Percentiles rank a stretch among this genome's conserved stretches.
These are phyloP conservation scores for Prunus mira DNA, from an alignment of 306 rosid species.

Conservation along the genomic window DNA sequence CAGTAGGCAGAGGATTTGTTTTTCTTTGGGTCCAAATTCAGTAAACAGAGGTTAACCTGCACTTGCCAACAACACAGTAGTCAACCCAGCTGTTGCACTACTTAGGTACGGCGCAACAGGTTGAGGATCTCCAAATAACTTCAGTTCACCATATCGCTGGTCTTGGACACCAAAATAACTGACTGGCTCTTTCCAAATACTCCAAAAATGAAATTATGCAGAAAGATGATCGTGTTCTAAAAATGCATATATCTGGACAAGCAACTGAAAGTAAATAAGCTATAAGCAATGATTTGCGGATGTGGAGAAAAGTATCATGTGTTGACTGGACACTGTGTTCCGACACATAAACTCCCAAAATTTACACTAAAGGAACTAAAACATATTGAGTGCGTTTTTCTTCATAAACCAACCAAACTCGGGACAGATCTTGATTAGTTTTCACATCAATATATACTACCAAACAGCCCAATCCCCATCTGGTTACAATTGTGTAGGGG, in stretches of 20 bases:
- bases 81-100: slow-evolving; percentile 4
- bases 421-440: background rate
- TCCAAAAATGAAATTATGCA: background rate
- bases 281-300: background rate
- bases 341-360: background rate
- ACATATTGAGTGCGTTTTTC: background rate
- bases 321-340: background rate
- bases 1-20: background rate
- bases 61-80: background rate
- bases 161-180: background rate
- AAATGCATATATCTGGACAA: background rate
- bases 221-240: background rate
- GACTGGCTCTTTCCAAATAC: background rate
- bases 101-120: background rate
- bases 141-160: background rate
- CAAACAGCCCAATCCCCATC: background rate
- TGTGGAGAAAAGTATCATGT: background rate
- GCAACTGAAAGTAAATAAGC: background rate
- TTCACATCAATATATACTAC: background rate
- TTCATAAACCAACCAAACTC: background rate
- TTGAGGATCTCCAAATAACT: background rate
- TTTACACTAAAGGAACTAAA: background rate
- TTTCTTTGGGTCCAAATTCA: background rate
- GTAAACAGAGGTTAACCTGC: slow-evolving; percentile 14
- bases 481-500: background rate